These are phyloP conservation scores for Hortiboletus flavorubellus DNA, from an alignment of 768 basidiomycete species.

Conservation along the genomic window DNA sequence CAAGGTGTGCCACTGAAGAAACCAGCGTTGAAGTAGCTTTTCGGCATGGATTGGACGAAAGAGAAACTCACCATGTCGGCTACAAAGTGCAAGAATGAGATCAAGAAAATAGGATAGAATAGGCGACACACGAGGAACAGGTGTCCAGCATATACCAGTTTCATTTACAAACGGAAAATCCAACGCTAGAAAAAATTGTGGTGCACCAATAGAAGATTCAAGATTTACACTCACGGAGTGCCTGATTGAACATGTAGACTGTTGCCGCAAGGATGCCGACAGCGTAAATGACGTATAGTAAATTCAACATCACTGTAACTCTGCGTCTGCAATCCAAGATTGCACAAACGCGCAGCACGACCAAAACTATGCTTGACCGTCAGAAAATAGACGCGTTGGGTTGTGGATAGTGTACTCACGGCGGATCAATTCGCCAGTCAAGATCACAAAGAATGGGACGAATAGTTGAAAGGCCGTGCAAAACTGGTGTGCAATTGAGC, in stretches of 20 bases:
- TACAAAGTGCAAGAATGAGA: not conserved
- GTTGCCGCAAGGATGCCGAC: not conserved
- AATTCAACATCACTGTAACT: not conserved
- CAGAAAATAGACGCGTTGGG: not conserved
- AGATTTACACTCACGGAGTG: not conserved
- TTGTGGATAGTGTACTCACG: conserved; percentile 8
- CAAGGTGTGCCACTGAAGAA: conserved; percentile 16
- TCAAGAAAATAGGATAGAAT: not conserved
- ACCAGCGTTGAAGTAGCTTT: not conserved
- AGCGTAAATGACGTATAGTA: conserved; percentile 12
- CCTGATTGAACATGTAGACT: not conserved
- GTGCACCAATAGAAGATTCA: not conserved
- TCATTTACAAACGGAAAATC: not conserved
- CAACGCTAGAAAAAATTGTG: not conserved
- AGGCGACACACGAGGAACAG: conserved; percentile 8
- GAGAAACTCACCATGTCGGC: conserved; percentile 8
- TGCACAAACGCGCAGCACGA: conserved; percentile 24
- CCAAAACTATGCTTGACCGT: conserved; percentile 14
- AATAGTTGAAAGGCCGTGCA: conserved; percentile 2
- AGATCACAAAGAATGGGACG: not conserved
- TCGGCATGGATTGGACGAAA: not conserved
- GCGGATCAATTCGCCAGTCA: conserved; percentile 22
- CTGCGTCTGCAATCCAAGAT: conserved; percentile 14
- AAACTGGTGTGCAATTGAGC: conserved; percentile 12
- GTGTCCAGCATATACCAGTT: conserved; percentile 11